Conservation (phyloP, 2,329 filamentous ascomycete genomes). For the Alternaria brassicicola region DNA sequence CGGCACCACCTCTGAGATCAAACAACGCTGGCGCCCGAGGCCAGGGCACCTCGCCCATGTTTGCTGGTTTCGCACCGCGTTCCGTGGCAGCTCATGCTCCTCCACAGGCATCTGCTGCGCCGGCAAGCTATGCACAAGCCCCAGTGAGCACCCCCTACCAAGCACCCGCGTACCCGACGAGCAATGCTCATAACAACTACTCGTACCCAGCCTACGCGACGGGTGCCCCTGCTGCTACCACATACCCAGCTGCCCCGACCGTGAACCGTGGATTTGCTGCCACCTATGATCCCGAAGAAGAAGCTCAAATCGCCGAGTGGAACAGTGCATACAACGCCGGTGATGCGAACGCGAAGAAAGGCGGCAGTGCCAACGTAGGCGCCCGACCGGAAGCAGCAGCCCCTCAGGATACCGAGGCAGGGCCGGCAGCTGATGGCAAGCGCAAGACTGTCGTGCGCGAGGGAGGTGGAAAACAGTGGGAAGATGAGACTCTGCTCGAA, state of each 20-base stretch:
- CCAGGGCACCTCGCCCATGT: slow-evolving; percentile 46
- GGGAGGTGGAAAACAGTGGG: slow-evolving; percentile 92
- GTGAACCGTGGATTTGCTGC: slow-evolving; percentile 42
- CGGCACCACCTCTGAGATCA: slow-evolving; percentile 66
- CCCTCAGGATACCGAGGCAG: slow-evolving; percentile 55
- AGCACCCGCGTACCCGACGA: slow-evolving; percentile 48
- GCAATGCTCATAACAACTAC: slow-evolving; percentile 62
- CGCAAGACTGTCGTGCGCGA: slow-evolving; percentile 87
- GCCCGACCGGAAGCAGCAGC: slow-evolving; percentile 42
- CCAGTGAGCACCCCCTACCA: slow-evolving; percentile 52
- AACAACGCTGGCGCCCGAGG: slow-evolving; percentile 33
- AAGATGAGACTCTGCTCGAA: slow-evolving; percentile 84
- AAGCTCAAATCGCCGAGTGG: slow-evolving; percentile 93
- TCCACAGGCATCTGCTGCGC: slow-evolving; percentile 46
- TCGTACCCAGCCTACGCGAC: slow-evolving; percentile 73
- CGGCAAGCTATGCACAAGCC: slow-evolving; percentile 47
- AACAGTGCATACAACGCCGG: slow-evolving; percentile 84
- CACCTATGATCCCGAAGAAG: slow-evolving; percentile 75
- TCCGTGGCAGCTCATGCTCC: slow-evolving; percentile 54
- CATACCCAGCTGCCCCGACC: slow-evolving; percentile 27
- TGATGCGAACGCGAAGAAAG: slow-evolving; percentile 52
- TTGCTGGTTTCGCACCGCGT: slow-evolving; percentile 65
- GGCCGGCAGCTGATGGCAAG: slow-evolving; percentile 61
- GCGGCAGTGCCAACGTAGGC: slow-evolving; percentile 50
- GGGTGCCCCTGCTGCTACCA: slow-evolving; percentile 31